A percentile compares a stretch with the other conserved stretches of the same genome.
Conservation (phyloP, 1,139 yeast species). For the Sugiyamaella sp. region DNA sequence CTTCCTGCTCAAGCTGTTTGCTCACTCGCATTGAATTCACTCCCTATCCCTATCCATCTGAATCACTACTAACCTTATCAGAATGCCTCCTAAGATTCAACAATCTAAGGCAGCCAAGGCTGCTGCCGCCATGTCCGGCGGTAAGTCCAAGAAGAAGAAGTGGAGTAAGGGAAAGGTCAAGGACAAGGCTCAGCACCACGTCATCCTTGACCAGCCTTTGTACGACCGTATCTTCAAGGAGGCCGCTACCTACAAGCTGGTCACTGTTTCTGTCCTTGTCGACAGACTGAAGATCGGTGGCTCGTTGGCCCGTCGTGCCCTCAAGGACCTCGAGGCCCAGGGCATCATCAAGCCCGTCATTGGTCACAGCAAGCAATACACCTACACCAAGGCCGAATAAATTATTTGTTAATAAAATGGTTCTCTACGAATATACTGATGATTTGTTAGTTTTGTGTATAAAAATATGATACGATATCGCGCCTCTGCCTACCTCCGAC, state of each 20-base stretch:
- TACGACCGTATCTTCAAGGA: slow-evolving; percentile 99
- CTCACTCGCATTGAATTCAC: background rate
- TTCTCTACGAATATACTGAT: slow-evolving; percentile 9
- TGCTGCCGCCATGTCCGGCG: slow-evolving; percentile 99
- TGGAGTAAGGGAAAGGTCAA: slow-evolving; percentile 99
- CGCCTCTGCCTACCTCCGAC: background rate
- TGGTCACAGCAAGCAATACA: slow-evolving; percentile 95
- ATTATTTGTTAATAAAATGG: background rate
- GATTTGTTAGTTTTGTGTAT: slow-evolving; percentile 12
- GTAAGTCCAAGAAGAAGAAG: slow-evolving; percentile 99
- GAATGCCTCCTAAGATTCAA: slow-evolving; percentile 99
- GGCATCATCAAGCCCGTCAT: slow-evolving; percentile 95
- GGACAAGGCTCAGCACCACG: slow-evolving; percentile 99
- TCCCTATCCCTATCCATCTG: slow-evolving; percentile 6
- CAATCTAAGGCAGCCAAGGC: slow-evolving; percentile 99
- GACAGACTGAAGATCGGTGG: slow-evolving; percentile 99
- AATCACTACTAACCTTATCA: slow-evolving; percentile 11
- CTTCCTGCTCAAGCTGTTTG: background rate
- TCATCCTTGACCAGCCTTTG: slow-evolving; percentile 96
- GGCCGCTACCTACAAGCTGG: slow-evolving; percentile 98
- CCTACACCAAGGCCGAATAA: slow-evolving; percentile 54
- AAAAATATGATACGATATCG: slow-evolving; percentile 17
- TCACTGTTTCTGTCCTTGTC: slow-evolving; percentile 96
- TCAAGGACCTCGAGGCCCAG: slow-evolving; percentile 91
- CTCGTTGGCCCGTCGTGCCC: slow-evolving; percentile 97